A percentile compares a stretch with the other conserved stretches of the same genome.
These are phyloP conservation scores for Fraxinus cuspidata DNA, from an alignment of 257 asterid genomes.

Conservation along the genomic window DNA sequence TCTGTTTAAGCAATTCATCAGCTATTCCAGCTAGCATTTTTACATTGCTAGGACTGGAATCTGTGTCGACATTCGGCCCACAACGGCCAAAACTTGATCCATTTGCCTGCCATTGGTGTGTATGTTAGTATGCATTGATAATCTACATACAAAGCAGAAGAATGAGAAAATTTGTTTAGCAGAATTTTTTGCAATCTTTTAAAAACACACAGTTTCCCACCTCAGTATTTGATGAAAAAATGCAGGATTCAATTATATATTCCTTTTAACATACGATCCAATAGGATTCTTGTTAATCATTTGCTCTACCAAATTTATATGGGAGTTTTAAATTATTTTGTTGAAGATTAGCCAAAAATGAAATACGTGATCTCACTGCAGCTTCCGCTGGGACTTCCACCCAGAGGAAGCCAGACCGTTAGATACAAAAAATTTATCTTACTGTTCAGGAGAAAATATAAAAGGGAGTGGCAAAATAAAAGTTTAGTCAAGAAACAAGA, in stretches of 20 bases:
- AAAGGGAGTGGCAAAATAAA: neutral
- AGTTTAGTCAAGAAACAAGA: conserved; percentile 33
- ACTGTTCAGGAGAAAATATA: too few species aligned
- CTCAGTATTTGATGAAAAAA: neutral
- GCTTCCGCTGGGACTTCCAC: too few species aligned
- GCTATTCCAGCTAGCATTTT: conserved; percentile 56
- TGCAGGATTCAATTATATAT: neutral
- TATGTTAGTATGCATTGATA: neutral
- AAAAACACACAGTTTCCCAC: neutral
- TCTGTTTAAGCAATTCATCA: conserved; percentile 87
- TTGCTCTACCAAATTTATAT: conserved; percentile 2
- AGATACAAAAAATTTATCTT: too few species aligned
- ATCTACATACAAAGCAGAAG: neutral
- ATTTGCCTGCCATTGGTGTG: conserved; percentile 53
- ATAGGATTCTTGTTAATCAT: neutral
- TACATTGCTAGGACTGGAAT: conserved; percentile 64
- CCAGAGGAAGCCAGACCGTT: neutral
- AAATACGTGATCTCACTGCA: too few species aligned
- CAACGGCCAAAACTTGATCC: conserved; percentile 59
- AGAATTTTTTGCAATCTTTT: neutral
- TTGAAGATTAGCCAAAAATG: neutral
- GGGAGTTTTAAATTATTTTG: neutral
- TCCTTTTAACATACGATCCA: neutral
- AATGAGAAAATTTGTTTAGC: neutral
- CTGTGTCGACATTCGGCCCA: conserved; percentile 60